A percentile compares a stretch with the other conserved stretches of the same genome.
Evolutionary conservation across 371 early-diverging fungal species (phyloP).

Genomic region (Zancudomyces culisetae): DNA sequence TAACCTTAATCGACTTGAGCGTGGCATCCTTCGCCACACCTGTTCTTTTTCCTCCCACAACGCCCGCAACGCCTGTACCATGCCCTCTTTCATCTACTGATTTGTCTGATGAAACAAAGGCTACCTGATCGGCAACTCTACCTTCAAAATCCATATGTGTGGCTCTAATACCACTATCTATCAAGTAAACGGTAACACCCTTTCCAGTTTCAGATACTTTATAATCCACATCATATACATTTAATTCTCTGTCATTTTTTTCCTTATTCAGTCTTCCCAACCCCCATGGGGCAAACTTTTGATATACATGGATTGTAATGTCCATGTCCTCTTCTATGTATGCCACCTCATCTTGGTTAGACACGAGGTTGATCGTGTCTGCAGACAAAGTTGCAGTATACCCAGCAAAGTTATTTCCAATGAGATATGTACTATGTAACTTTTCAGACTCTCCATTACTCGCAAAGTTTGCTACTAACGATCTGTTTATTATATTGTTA

Average conservation of each 20-base stretch:
- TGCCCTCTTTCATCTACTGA: background rate
- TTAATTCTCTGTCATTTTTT: background rate
- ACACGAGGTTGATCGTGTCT: background rate
- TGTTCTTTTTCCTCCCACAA: slow-evolving; percentile 1
- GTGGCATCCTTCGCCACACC: background rate
- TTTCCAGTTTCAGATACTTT: background rate
- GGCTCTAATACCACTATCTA: slow-evolving; percentile 1
- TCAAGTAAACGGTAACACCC: background rate
- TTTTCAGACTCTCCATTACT: background rate
- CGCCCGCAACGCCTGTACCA: background rate
- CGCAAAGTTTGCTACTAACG: background rate
- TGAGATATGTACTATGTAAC: background rate
- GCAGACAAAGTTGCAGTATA: background rate
- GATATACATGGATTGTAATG: background rate
- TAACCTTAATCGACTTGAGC: background rate
- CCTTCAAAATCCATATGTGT: background rate
- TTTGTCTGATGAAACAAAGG: background rate
- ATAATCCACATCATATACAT: background rate
- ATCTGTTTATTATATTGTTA: background rate
- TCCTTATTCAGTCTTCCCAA: background rate
- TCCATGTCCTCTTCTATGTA: background rate
- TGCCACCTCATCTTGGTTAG: background rate
- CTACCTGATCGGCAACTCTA: background rate
- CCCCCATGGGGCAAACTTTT: slow-evolving; percentile 1
- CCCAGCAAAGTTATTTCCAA: background rate